Base-by-base conservation (phyloP, 352 stramenopile species). In the Pythium pyrilobum region DNA sequence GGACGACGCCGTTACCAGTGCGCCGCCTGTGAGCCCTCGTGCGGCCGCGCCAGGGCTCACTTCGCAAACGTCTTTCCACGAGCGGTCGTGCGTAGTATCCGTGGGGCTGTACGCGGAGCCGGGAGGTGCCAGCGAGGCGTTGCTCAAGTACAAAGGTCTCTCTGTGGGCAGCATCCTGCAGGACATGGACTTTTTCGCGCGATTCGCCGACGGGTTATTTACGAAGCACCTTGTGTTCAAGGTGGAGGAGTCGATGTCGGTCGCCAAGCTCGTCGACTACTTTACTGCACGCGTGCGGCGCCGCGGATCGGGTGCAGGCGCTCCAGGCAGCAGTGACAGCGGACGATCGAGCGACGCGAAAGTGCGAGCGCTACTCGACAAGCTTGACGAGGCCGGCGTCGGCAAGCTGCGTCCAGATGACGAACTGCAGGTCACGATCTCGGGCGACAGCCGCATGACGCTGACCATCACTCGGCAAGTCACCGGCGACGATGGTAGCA, bases 81-180 rank as follows among this genome's bases (percentile, higher is more conserved):
- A 59, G 29, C 37, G 40, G 23, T 63, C 64, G 3, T 74, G 77
- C 45, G 66, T 63, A 16, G 79, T 87, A 24, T 74, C 75, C 0
- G 66, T 88, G 12, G 81, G 79, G 0, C 61, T 92, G 23, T 92
- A 92, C 27, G 74, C 77, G 20, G 79, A 92, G 46, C 71, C 81
- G 7, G 74, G 68, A 25, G 68, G 63, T 5, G 71, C 77, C 3
- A 85, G 71, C 45, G 77, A 88, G 40, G 67, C 67, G 16, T 57
- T 92, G 36, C 66, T 92, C 25, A 89, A 87, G 65, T 92, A 88
- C 64, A 92, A 92, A 56, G 81, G 81, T 0, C 53, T 90, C 11
- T 90, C 79, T 0, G 72, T 90, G 10, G 81, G 81, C 11, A 90
- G 81, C 47, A 85, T 92, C 33, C 52, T 88, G 1, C 74, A 89